Base-by-base conservation (phyloP, 352 stramenopile species). In the Pythium volutum region DNA sequence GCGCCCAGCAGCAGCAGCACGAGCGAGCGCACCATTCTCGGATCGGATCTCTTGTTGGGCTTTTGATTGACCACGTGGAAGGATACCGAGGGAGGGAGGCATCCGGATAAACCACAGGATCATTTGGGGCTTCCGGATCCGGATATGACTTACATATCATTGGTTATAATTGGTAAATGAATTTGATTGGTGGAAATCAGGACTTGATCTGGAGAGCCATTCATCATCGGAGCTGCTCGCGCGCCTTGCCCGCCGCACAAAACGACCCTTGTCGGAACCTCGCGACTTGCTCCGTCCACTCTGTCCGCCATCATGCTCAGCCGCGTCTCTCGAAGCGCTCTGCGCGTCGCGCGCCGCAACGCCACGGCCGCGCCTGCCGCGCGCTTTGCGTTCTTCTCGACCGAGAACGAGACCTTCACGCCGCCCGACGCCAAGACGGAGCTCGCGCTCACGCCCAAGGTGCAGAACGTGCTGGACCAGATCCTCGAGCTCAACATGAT, bases 401-500 rank as follows among this genome's bases (percentile, higher is more conserved):
- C 68, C 14, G 71, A 76, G 43, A 50, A 26, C 29, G 73, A 82
- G 61, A 58, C 49, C 26, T 18, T 57, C 16, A 52, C 71, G 58
- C 69, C 74, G 20, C 54, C 75, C 23, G 81, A 51, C 53, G 58
- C 77, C 57, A 73, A 78, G 64, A 64, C 71, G 57, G 86, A 95
- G 71, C 52, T 93, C 20, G 69, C 77, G 31, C 66, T 88, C 43
- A 79, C 79, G 42, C 81, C 84, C 42, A 93, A 93, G 76, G 86
- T 95, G 57, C 81, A 95, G 73, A 75, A 64, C 26, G 86, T 91
- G 55, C 71, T 95, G 49, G 78, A 95, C 73, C 73, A 90, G 68
- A 93, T 95, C 73, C 73, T 93, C 42, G 84, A 88, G 20, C 83
- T 95, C 55, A 95, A 93, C 77, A 93, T 95, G 86, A 59, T 95